Percentiles rank a stretch among this genome's conserved stretches.
Evolutionary conservation across 176 grass and related monocot genomes (phyloP).

Genomic region (Themeda triandra): DNA sequence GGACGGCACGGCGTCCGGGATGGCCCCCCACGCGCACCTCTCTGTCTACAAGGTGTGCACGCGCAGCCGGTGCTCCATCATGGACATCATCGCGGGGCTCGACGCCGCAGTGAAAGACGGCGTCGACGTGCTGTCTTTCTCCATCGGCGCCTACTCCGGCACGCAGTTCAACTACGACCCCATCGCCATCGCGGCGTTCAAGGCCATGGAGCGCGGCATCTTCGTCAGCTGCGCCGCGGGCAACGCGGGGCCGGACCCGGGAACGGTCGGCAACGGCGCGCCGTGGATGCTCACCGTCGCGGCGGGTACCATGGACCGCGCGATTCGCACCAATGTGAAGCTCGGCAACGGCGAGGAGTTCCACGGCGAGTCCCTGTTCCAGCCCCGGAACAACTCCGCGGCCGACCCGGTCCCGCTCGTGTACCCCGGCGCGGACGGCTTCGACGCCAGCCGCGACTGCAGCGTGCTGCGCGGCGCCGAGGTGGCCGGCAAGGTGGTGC

Average conservation of each 20-base stretch:
- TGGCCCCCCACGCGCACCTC: slow-evolving; percentile 85
- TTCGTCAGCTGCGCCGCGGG: slow-evolving; percentile 78
- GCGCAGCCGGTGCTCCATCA: slow-evolving; percentile 58
- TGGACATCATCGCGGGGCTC: slow-evolving; percentile 76
- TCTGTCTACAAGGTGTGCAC: slow-evolving; percentile 80
- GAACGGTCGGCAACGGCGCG: slow-evolving; percentile 59
- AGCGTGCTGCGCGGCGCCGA: slow-evolving; percentile 49
- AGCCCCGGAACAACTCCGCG: slow-evolving; percentile 36
- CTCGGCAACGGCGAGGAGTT: slow-evolving; percentile 72
- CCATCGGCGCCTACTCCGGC: slow-evolving; percentile 58
- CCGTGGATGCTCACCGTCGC: slow-evolving; percentile 94
- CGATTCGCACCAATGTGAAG: slow-evolving; percentile 56
- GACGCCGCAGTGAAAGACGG: slow-evolving; percentile 68
- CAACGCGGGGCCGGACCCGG: slow-evolving; percentile 43
- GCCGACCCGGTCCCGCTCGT: slow-evolving; percentile 37
- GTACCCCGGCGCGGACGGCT: slow-evolving; percentile 41
- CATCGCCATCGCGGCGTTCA: slow-evolving; percentile 60
- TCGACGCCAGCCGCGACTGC: slow-evolving; percentile 53
- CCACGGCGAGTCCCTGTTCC: slow-evolving; percentile 72
- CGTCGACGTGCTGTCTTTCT: slow-evolving; percentile 81
- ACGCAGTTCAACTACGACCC: slow-evolving; percentile 81
- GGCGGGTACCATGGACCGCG: slow-evolving; percentile 67
- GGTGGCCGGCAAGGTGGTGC: slow-evolving; percentile 54
- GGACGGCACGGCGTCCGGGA: slow-evolving; percentile 75
- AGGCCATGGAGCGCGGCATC: slow-evolving; percentile 75